Conservation (phyloP, 768 basidiomycete genomes). For the Panaeolus cyanescens region DNA sequence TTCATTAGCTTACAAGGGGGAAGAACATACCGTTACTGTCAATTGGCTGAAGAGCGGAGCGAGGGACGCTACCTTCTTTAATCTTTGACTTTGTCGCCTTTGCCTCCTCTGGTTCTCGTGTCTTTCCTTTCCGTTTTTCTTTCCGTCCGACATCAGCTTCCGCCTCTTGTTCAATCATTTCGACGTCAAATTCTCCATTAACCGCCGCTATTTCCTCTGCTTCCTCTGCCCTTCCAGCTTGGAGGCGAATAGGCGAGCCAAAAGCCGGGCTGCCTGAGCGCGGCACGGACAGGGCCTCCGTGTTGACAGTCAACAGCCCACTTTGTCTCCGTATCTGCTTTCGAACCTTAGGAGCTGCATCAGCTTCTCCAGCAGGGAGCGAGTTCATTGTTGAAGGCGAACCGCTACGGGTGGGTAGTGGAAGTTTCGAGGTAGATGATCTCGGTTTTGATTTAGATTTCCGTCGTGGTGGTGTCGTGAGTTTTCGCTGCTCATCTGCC, state of each 20-base stretch:
- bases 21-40: slow-evolving; percentile 40
- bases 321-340: slow-evolving; percentile 49
- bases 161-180: slow-evolving; percentile 36
- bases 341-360: slow-evolving; percentile 30
- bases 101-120: slow-evolving; percentile 36
- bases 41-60: slow-evolving; percentile 43
- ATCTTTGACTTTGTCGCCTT: slow-evolving; percentile 46
- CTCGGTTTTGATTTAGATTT: slow-evolving; percentile 50
- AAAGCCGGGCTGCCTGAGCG: slow-evolving; percentile 70
- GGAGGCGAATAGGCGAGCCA: slow-evolving; percentile 60
- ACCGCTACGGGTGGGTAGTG: slow-evolving; percentile 43
- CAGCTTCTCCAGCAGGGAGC: slow-evolving; percentile 11
- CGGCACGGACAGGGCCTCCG: slow-evolving; percentile 42
- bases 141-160: slow-evolving; percentile 34
- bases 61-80: slow-evolving; percentile 68
- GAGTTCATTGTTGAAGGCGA: slow-evolving; percentile 35
- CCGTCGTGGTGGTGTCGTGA: slow-evolving; percentile 40
- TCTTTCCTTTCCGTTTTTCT: slow-evolving; percentile 49
- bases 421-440: slow-evolving; percentile 48
- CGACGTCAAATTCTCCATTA: slow-evolving; percentile 31
- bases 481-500: slow-evolving; percentile 41
- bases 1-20: slow-evolving; percentile 3
- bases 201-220: slow-evolving; percentile 50
- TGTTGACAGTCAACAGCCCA: slow-evolving; percentile 54
- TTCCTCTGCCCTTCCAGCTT: slow-evolving; percentile 58